A percentile compares a stretch with the other conserved stretches of the same genome.
phyloP scores from a whole-genome alignment of 2,329 filamentous ascomycete genomes.

The Sporothrix schenckii region DNA sequence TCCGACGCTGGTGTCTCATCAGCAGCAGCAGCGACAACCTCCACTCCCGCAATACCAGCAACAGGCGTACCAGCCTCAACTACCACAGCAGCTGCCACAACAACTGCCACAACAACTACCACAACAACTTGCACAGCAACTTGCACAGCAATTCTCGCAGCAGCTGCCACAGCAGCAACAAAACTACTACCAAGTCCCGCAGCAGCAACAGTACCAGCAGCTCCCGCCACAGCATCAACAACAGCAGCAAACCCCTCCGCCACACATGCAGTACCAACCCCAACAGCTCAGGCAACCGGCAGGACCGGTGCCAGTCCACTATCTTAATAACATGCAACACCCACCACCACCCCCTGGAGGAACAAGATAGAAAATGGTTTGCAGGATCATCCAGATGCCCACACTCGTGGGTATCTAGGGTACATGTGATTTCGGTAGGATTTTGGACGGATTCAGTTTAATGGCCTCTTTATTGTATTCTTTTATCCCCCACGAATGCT shows the following conservation, averaged over 20 bases:
- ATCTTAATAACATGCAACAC: slow-evolving; percentile 27
- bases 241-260: slow-evolving; percentile 10
- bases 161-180: slow-evolving; percentile 38
- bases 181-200: slow-evolving; percentile 13
- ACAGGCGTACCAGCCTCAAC: not conserved
- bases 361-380: not conserved
- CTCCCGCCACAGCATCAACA: slow-evolving; percentile 11
- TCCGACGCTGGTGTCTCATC: slow-evolving; percentile 40
- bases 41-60: slow-evolving; percentile 34
- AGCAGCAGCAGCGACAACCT: slow-evolving; percentile 44
- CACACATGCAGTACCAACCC: slow-evolving; percentile 29
- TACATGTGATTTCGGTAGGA: not conserved
- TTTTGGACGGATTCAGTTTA: not conserved
- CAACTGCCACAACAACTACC: slow-evolving; percentile 13
- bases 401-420: not conserved
- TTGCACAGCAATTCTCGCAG: slow-evolving; percentile 31
- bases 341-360: slow-evolving; percentile 22
- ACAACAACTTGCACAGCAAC: slow-evolving; percentile 3
- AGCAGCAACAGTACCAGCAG: slow-evolving; percentile 17
- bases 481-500: not conserved
- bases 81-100: slow-evolving; percentile 37
- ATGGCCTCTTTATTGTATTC: not conserved
- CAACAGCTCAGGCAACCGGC: slow-evolving; percentile 30
- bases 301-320: slow-evolving; percentile 18
- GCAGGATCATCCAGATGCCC: not conserved